phyloP scores from a whole-genome alignment of 2,329 filamentous ascomycete genomes.

The Waltergamsia citrina region DNA sequence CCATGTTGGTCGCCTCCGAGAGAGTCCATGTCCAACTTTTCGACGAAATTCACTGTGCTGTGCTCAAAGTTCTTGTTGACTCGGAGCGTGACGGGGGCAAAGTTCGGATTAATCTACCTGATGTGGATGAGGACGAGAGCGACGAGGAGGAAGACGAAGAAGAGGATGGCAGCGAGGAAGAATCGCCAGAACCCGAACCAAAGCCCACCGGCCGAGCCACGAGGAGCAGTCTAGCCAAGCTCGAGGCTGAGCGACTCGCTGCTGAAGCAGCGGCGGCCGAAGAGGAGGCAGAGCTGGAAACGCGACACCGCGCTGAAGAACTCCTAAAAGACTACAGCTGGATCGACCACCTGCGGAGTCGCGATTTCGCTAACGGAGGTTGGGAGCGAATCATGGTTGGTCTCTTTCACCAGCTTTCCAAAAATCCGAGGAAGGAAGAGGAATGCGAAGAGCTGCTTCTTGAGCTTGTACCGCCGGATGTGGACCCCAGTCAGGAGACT shows the following conservation, averaged over 20 bases:
- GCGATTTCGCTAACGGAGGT: conserved; percentile 78
- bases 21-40: conserved; percentile 75
- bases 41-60: conserved; percentile 83
- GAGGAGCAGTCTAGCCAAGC: conserved; percentile 75
- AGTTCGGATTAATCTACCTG: conserved; percentile 68
- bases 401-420: conserved; percentile 74
- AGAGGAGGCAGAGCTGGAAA: conserved; percentile 37
- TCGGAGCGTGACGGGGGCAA: conserved; percentile 67
- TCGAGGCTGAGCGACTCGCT: conserved; percentile 61
- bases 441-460: conserved; percentile 70
- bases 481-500: conserved; percentile 66
- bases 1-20: conserved; percentile 67
- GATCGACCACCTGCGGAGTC: conserved; percentile 74
- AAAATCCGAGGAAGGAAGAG: conserved; percentile 59
- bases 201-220: conserved; percentile 64
- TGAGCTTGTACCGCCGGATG: conserved; percentile 69
- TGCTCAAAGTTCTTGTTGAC: conserved; percentile 78
- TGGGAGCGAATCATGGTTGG: conserved; percentile 90
- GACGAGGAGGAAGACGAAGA: conserved; percentile 49
- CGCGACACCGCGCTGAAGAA: conserved; percentile 63
- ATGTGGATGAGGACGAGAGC: conserved; percentile 62
- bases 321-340: conserved; percentile 68
- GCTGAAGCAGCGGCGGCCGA: conserved; percentile 48
- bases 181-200: conserved; percentile 62
- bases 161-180: conserved; percentile 40